Conservation (phyloP, 1,284 basidiomycete genomes). For the Gomphus bonarii region DNA sequence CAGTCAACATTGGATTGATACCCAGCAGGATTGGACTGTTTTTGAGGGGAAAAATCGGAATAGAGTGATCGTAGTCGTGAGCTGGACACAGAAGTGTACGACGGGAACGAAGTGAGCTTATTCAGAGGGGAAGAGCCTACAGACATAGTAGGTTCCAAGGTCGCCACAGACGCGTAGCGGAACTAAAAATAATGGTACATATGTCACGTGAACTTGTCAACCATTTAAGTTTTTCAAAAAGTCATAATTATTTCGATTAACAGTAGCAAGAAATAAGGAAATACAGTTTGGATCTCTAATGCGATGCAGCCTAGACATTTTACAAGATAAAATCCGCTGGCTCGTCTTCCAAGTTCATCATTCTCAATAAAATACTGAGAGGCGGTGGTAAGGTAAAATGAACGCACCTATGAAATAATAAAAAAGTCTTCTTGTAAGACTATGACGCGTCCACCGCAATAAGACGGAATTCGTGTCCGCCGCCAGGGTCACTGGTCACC, state of each 20-base stretch:
- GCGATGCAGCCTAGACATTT: too few relatives aligned
- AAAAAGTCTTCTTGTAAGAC: too few relatives aligned
- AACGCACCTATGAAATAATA: too few relatives aligned
- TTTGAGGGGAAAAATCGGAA: conserved; percentile 79
- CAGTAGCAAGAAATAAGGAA: too few relatives aligned
- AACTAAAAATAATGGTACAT: neutral
- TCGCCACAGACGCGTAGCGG: neutral
- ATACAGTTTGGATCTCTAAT: too few relatives aligned
- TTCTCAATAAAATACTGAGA: too few relatives aligned
- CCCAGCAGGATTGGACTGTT: conserved; percentile 73
- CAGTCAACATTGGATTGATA: conserved; percentile 77
- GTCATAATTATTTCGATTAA: too few relatives aligned
- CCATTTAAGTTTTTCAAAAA: too few relatives aligned
- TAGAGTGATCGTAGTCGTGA: conserved; percentile 77
- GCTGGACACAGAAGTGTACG: conserved; percentile 41
- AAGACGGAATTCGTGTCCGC: conserved; percentile 28
- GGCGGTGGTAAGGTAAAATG: too few relatives aligned
- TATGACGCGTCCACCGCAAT: conserved; percentile 30
- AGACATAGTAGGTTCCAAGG: neutral
- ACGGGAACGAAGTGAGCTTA: conserved; percentile 27
- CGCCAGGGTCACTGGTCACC: conserved; percentile 23
- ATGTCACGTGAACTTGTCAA: neutral
- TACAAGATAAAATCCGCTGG: too few relatives aligned
- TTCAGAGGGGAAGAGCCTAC: neutral
- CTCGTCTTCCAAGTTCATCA: too few relatives aligned